Conservation (phyloP, 2,329 filamentous ascomycete genomes). For the Colletotrichum orchidophilum region DNA sequence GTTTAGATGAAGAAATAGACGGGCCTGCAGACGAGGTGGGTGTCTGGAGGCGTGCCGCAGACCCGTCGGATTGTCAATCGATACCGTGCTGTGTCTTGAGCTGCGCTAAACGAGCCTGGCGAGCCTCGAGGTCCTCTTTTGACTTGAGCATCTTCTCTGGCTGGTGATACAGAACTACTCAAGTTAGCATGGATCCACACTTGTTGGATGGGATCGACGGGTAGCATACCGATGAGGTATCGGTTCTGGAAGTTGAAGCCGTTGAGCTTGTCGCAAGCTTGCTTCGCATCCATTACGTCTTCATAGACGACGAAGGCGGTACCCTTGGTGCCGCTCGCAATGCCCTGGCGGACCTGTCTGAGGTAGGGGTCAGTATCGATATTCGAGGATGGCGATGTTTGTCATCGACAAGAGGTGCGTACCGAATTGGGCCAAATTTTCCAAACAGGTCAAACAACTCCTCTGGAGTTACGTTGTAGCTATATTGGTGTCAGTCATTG, state of each 20-base stretch:
- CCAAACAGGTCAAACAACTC: conserved; percentile 99
- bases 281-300: conserved; percentile 98
- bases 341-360: conserved; percentile 98
- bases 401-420: conserved; percentile 48
- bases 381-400: conserved; percentile 2
- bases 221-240: conserved; percentile 92
- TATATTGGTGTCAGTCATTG: conserved; percentile 46
- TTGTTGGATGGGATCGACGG: conserved; percentile 21
- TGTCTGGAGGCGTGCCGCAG: conserved; percentile 60
- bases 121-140: conserved; percentile 92
- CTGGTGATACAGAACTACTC: conserved; percentile 69
- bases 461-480: conserved; percentile 98
- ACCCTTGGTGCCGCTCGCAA: conserved; percentile 96
- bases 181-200: conserved; percentile 14
- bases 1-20: conserved; percentile 59
- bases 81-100: conserved; percentile 98
- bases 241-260: conserved; percentile 99
- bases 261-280: conserved; percentile 99
- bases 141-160: conserved; percentile 78
- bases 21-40: conserved; percentile 66
- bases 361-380: conserved; percentile 32
- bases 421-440: conserved; percentile 96
- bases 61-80: conserved; percentile 89
- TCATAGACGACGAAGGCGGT: conserved; percentile 99
- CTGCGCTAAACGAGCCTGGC: conserved; percentile 97